Evolutionary conservation across 495 filamentous ascomycete species (phyloP), one percentile per base, ranked within the genome.

Genomic region (Penicillium ochrochloron): DNA sequence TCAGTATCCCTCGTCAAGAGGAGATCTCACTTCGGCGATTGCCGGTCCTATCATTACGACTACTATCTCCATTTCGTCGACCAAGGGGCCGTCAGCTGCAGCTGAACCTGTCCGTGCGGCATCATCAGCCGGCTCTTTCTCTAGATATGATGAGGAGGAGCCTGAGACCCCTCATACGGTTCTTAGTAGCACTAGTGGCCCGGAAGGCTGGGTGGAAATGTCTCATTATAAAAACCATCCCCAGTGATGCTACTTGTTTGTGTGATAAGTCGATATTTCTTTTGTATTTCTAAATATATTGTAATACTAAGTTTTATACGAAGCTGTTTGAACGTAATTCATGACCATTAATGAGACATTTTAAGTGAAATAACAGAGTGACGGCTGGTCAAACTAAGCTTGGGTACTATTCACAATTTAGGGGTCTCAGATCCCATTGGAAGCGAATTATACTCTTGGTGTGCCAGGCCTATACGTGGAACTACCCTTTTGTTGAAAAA

Each of bases 191-290:
- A 42, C 42, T 33, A 59, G 66, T 29, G 59, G 53, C 25, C 66
- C 66, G 12, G 66, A 68, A 42, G 66, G 66, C 1, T 68, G 66
- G 66, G 42, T 68, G 50, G 66, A 68, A 21, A 60, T 68, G 62
- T 51, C 55, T 23, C 66, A 64, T 21, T 63, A 63, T 54, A 62
- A 60, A 50, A 62, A 68, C 23, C 60, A 52, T 34, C 53, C 46
- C 6, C 21, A 53, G 19, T 61, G 25, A 57, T 35, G 11, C 31
- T 35, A 19, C 42, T 46, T 11, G 42, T 37, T 31, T 25, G 31
- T 29, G 31, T 37, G 53, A 56, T 31, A 1, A 14, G 14, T 37
- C 33, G 21, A 23, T 48, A 21, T 21, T 12, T 7, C 6, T 56
- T 17, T 21, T 56, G 5, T 52, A 52, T 52, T 2, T 31, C 8